Base-by-base conservation (phyloP, 306 rosid genomes). In the Quillaja saponaria region DNA sequence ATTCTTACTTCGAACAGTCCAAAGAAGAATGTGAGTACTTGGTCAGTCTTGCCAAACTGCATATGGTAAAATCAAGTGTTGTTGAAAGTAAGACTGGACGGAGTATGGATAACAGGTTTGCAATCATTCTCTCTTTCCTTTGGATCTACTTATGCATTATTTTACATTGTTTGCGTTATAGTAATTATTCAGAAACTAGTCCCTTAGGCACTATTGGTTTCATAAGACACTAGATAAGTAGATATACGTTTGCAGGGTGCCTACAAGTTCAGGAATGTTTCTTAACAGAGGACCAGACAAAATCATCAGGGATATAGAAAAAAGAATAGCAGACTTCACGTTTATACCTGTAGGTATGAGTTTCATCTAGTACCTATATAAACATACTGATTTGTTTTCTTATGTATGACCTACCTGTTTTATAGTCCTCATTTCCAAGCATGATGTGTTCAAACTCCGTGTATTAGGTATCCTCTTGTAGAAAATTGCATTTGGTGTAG, bases 251-350 rank as follows among this genome's bases (percentile, higher is more conserved):
- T 69, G 81, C 90, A 91, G 96, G 80, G 91, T 84, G 39, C 95
- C 96, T 54, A 91, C 97, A 10, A 88, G 97, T 76, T 85, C 97
- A 2, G 97, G 96, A 63, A 85, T 71, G 82, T 91, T 91, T 79
- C 75, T 88, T 79, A 82, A 13, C 74, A 88, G 97, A 78, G 97
- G 97, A 47, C 70, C 47, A 37, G 91, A 91, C 77, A 84, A 82
- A 72, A 64, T 80, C 55, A 37, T 88, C 67, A 76, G 62, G 49
- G 75, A 77, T 31, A 88, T 91, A 42, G 97, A 91, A 60, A 85
- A 81, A 73, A 84, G 91, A 76, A 88, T 91, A 72, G 90, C 97
- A 28, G 97, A 91, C 76, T 84, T 80, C 68, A 68, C 90, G 55
- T 91, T 87, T 79, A 88, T 91, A 74, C 97, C 96, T 61, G 80